A percentile compares a stretch with the other conserved stretches of the same genome.
These are phyloP conservation scores for Hevea brasiliensis DNA, from an alignment of 345 rosid species.

Conservation along the genomic window DNA sequence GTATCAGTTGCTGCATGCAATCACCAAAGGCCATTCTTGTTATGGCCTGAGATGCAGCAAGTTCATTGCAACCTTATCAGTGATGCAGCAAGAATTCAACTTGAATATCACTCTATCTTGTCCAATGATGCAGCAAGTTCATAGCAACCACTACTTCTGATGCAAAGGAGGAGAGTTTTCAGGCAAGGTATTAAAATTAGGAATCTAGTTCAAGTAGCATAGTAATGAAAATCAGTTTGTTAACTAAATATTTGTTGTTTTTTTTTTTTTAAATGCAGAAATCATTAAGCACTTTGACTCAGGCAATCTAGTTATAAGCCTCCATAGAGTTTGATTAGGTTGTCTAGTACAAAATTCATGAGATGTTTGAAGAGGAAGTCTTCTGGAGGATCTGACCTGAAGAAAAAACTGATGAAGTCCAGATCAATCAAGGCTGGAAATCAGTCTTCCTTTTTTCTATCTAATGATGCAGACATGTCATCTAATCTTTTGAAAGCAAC, in stretches of 20 bases:
- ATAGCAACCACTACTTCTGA: constrained; percentile 29
- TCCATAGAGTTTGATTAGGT: no score
- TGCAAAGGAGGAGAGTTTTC: constrained; percentile 32
- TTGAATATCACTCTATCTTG: no score
- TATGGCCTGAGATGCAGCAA: no score
- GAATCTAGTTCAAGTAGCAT: not conserved
- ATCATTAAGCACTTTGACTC: constrained; percentile 30
- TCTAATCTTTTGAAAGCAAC: constrained; percentile 12
- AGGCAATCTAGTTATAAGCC: no score
- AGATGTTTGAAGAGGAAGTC: no score
- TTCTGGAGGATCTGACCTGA: constrained; percentile 40
- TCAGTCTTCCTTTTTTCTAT: constrained; percentile 6
- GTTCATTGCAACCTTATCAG: no score
- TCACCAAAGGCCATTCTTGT: constrained; percentile 61
- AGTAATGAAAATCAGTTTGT: not conserved
- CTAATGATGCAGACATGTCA: constrained; percentile 4
- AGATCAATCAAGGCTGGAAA: constrained; percentile 39
- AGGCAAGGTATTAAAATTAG: constrained; percentile 35
- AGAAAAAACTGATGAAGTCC: constrained; percentile 46
- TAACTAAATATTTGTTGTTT: not conserved
- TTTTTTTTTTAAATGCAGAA: constrained; percentile 42
- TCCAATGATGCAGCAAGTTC: no score
- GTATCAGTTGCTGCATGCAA: constrained; percentile 56
- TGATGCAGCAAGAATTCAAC: no score
- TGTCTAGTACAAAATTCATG: no score